These are phyloP conservation scores for Fusarium falciforme DNA, from an alignment of 2,329 filamentous ascomycete genomes.

Conservation along the genomic window DNA sequence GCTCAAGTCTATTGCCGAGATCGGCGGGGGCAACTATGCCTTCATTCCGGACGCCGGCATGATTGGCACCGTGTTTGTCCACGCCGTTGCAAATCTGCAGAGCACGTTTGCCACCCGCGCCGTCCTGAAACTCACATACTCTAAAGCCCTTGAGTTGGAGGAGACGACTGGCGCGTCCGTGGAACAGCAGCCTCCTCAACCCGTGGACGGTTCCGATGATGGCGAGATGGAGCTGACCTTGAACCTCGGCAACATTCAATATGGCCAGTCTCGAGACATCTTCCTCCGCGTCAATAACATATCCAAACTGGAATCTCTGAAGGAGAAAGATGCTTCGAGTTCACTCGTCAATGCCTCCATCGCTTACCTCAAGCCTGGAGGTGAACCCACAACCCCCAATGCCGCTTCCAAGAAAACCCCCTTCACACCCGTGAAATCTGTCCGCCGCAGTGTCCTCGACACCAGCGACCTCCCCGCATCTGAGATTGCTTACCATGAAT, in stretches of 20 bases:
- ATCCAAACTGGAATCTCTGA: conserved; percentile 11
- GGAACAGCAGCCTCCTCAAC: conserved; percentile 45
- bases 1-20: conserved; percentile 69
- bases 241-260: conserved; percentile 65
- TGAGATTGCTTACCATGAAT: conserved; percentile 63
- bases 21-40: conserved; percentile 67
- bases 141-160: conserved; percentile 50
- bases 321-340: conserved; percentile 7
- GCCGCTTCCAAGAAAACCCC: not conserved
- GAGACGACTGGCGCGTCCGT: conserved; percentile 55
- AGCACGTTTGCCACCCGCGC: conserved; percentile 65
- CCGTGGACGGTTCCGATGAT: conserved; percentile 13
- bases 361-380: conserved; percentile 46
- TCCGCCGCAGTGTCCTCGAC: conserved; percentile 33
- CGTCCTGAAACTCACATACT: conserved; percentile 55
- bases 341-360: conserved; percentile 50
- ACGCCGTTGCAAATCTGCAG: conserved; percentile 71
- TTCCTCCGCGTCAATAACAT: conserved; percentile 54
- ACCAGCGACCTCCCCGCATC: conserved; percentile 42
- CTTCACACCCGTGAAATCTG: not conserved
- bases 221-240: conserved; percentile 50
- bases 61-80: conserved; percentile 72
- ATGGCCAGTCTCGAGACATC: conserved; percentile 70
- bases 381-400: not conserved
- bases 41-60: conserved; percentile 73